Evolutionary conservation across 257 asterid species (phyloP).

Genomic region (Solanum piurae): DNA sequence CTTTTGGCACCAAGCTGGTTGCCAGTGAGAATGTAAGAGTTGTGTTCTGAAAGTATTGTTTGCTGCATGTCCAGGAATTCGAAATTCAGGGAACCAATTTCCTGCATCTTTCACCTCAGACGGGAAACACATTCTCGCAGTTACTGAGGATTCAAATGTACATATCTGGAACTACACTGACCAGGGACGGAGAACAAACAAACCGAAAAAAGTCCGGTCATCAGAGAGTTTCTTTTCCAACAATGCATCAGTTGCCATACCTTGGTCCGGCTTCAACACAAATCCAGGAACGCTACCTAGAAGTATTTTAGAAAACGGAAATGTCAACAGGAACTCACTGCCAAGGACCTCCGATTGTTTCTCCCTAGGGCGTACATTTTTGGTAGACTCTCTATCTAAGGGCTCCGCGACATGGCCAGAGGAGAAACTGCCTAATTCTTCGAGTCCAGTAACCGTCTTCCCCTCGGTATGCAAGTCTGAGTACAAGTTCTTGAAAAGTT

Average conservation of each 20-base stretch:
- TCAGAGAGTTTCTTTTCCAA: slow-evolving; percentile 66
- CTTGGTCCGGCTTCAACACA: slow-evolving; percentile 73
- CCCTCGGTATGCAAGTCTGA: slow-evolving; percentile 37
- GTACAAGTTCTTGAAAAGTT: slow-evolving; percentile 58
- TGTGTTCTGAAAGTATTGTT: neutral
- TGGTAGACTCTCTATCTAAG: slow-evolving; percentile 47
- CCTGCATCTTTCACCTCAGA: slow-evolving; percentile 78
- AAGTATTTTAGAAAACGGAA: slow-evolving; percentile 26
- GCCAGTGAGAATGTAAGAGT: neutral
- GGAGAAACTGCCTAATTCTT: slow-evolving; percentile 40
- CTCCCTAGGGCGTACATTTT: slow-evolving; percentile 44
- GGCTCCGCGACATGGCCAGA: slow-evolving; percentile 80
- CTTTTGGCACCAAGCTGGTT: neutral
- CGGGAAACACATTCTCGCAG: slow-evolving; percentile 65
- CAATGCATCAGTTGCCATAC: slow-evolving; percentile 65
- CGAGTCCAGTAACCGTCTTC: slow-evolving; percentile 15
- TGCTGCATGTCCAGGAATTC: slow-evolving; percentile 32
- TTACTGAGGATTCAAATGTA: slow-evolving; percentile 59
- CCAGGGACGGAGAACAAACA: slow-evolving; percentile 30
- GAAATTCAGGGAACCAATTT: slow-evolving; percentile 44
- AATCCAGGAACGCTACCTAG: slow-evolving; percentile 35
- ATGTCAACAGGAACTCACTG: slow-evolving; percentile 31
- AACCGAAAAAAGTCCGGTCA: slow-evolving; percentile 24
- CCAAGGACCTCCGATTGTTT: slow-evolving; percentile 46
- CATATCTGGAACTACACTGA: slow-evolving; percentile 54